Percentiles rank a stretch among this genome's conserved stretches.
Evolutionary conservation across 1,284 basidiomycete species (phyloP).

Genomic region (Rhodotorula sp.): DNA sequence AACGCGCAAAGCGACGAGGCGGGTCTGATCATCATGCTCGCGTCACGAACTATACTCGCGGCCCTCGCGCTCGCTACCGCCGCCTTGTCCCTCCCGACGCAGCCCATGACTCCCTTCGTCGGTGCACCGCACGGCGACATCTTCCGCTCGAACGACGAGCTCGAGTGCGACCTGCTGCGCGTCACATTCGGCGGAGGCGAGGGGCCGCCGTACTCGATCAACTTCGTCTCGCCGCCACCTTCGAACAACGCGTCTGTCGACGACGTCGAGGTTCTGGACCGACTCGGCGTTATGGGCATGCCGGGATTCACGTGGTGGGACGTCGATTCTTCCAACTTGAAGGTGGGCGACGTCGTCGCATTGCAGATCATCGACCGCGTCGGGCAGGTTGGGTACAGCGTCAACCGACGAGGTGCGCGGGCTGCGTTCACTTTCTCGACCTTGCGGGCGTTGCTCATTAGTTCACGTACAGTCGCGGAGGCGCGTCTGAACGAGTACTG

Average conservation of each 20-base stretch:
- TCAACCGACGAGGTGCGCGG: slow-evolving; percentile 9
- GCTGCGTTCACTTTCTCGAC: no score
- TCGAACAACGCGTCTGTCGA: slow-evolving; percentile 10
- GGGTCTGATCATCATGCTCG: no score
- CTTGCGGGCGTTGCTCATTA: background rate
- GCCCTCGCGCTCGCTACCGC: background rate
- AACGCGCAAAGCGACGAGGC: no score
- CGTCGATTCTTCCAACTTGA: slow-evolving; percentile 4
- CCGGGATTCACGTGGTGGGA: slow-evolving; percentile 15
- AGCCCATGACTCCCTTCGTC: slow-evolving; percentile 1
- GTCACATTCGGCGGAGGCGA: slow-evolving; percentile 25
- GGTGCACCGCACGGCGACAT: slow-evolving; percentile 18
- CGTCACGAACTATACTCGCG: no score
- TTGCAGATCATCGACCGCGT: slow-evolving; percentile 17
- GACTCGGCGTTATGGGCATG: slow-evolving; percentile 22
- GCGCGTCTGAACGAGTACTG: slow-evolving; percentile 32
- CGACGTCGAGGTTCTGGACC: slow-evolving; percentile 11
- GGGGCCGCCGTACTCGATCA: slow-evolving; percentile 17
- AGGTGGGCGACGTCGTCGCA: slow-evolving; percentile 15
- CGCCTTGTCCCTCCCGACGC: slow-evolving; percentile 1
- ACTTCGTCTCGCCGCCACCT: slow-evolving; percentile 12
- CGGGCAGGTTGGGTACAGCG: slow-evolving; percentile 16
- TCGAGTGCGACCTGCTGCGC: slow-evolving; percentile 24
- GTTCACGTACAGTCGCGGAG: background rate
- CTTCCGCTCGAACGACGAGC: slow-evolving; percentile 4